Evolutionary conservation across 805 yeast genomes (phyloP).

Genomic region (Wickerhamomyces chambardii): DNA sequence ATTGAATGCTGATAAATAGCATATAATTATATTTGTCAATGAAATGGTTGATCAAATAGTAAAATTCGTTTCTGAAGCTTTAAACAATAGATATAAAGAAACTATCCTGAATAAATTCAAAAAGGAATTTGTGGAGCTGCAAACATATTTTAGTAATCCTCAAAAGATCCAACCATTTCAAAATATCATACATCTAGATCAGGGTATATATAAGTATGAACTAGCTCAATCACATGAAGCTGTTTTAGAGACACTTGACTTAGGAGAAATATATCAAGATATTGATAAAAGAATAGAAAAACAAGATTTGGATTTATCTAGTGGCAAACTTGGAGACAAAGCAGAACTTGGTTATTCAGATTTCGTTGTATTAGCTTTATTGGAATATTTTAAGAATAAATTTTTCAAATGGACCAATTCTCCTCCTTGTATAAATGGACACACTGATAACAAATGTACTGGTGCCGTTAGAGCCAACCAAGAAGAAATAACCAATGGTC

Average conservation of each 20-base stretch:
- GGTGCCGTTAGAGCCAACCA: slow-evolving; percentile 34
- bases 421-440: slow-evolving; percentile 51
- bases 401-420: slow-evolving; percentile 81
- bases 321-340: slow-evolving; percentile 1
- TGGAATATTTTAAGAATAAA: slow-evolving; percentile 65
- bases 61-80: too few relatives aligned
- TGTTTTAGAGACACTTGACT: slow-evolving; percentile 57
- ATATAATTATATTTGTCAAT: too few relatives aligned
- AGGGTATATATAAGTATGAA: slow-evolving; percentile 11
- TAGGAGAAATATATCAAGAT: slow-evolving; percentile 46
- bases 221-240: slow-evolving; percentile 10
- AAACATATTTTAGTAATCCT: not conserved
- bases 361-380: slow-evolving; percentile 43
- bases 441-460: slow-evolving; percentile 24
- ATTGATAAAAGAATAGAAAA: slow-evolving; percentile 43
- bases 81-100: too few relatives aligned
- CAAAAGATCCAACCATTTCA: not conserved
- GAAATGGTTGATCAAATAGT: too few relatives aligned
- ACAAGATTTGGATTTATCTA: slow-evolving; percentile 13
- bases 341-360: slow-evolving; percentile 39
- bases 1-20: too few relatives aligned
- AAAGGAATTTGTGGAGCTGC: too few relatives aligned
- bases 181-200: not conserved
- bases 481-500: slow-evolving; percentile 35
- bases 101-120: too few relatives aligned